phyloP scores from a whole-genome alignment of 1,284 basidiomycete genomes.

The Rhodofomes roseus region DNA sequence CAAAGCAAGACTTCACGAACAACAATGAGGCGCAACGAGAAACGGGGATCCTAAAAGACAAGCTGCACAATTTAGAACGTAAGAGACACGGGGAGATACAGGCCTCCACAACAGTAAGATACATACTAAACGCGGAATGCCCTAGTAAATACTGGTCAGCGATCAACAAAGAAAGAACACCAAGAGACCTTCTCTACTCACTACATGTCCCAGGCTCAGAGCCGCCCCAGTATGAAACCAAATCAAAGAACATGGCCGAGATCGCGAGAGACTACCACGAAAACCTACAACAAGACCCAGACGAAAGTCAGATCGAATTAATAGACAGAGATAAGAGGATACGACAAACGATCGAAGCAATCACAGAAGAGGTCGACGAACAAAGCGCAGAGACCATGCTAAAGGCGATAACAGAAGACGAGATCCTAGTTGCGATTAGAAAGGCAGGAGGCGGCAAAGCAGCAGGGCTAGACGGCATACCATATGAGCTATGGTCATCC shows the following conservation, averaged over 20 bases:
- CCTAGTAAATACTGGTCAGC: neutral
- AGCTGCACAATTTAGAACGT: neutral
- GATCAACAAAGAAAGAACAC: neutral
- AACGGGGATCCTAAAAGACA: neutral
- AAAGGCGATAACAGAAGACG: too few species aligned
- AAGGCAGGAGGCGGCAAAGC: slow-evolving; percentile 5
- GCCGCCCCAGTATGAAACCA: neutral
- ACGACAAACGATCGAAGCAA: too few species aligned
- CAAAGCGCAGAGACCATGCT: too few species aligned
- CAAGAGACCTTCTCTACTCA: neutral
- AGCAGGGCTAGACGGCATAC: slow-evolving; percentile 17
- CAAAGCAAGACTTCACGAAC: neutral
- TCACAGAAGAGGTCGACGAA: too few species aligned
- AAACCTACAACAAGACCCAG: neutral
- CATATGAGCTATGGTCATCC: slow-evolving; percentile 23
- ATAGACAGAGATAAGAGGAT: too few species aligned
- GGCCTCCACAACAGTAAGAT: neutral
- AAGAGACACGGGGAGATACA: neutral
- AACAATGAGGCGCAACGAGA: neutral
- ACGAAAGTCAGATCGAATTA: too few species aligned
- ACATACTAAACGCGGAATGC: neutral
- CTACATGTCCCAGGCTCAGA: neutral
- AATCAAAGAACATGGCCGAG: neutral
- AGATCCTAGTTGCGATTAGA: too few species aligned
- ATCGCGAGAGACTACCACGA: neutral